Base-by-base conservation (phyloP, 805 yeast genomes). In the Yarrowia sp. region DNA sequence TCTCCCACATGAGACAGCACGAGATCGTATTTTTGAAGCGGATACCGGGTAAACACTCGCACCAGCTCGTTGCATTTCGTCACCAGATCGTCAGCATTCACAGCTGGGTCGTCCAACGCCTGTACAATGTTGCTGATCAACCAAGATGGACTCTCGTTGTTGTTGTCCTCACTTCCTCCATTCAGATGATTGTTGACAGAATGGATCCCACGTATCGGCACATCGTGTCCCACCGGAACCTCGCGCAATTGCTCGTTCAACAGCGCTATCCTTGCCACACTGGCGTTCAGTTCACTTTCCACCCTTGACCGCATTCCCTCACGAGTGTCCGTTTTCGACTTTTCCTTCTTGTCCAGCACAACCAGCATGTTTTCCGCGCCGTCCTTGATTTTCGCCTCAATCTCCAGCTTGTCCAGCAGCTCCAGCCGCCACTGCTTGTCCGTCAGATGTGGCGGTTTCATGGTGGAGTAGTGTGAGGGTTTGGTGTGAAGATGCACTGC, bases 1-100 rank as follows among this genome's bases (percentile, higher is more conserved):
- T 76, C 75, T 13, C 73, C 71, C 31, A 76, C 74, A 28, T 71
- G 72, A 6, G 73, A 65, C 68, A 78, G 68, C 6, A 73, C 86
- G 35, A 92, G 77, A 60, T 90, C 96, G 38, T 82, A 78, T 70
- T 85, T 84, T 38, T 91, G 77, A 32, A 79, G 77, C 0, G 92
- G 89, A 70, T 86, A 77, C 51, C 81, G 78, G 45, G 78, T 80
- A 8, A 90, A 74, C 7, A 90, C 70, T 1, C 76, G 71, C 0
- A 88, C 87, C 42, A 90, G 77, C 45, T 84, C 88, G 72, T 90
- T 90, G 1, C 93, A 86, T 66, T 83, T 84, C 8, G 81, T 75
- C 5, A 90, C 82, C 17, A 86, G 74, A 63, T 74, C 76, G 41
- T 79, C 81, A 7, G 85, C 81, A 18, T 82, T 82, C 57, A 76